A percentile compares a stretch with the other conserved stretches of the same genome.
Conservation (phyloP, 352 stramenopile genomes). For the Peronospora belbahrii region DNA sequence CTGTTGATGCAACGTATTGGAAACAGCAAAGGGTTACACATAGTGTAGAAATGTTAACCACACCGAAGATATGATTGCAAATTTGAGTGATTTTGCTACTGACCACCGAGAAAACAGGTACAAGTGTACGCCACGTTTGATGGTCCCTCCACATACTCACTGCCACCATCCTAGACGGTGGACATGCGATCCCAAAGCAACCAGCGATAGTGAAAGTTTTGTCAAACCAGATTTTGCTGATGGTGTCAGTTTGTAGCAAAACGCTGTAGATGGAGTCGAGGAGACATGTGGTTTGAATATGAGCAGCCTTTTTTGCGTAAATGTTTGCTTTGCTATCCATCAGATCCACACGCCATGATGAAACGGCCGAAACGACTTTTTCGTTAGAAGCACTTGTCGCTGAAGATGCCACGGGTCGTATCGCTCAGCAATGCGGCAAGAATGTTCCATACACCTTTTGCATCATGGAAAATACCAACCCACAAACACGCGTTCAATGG, state of each 20-base stretch:
- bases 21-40: too few relatives aligned
- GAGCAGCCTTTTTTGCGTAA: background rate
- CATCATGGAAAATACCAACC: too few relatives aligned
- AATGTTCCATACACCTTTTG: background rate
- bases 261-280: background rate
- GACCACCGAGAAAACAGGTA: background rate
- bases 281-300: conserved; percentile 1
- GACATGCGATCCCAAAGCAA: too few relatives aligned
- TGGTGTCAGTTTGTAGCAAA: background rate
- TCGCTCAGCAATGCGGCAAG: background rate
- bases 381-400: background rate
- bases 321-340: background rate
- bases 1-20: too few relatives aligned
- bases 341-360: conserved; percentile 18
- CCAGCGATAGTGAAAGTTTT: conserved; percentile 5
- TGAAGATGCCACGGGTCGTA: background rate
- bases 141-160: background rate
- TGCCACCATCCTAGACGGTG: background rate
- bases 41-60: too few relatives aligned
- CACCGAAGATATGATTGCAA: conserved; percentile 2
- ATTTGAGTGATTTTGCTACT: conserved; percentile 4
- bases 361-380: conserved; percentile 7
- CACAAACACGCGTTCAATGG: background rate
- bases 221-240: conserved; percentile 7
- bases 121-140: background rate